phyloP scores from a whole-genome alignment of 2,329 filamentous ascomycete genomes.

The Fusarium circinatum region DNA sequence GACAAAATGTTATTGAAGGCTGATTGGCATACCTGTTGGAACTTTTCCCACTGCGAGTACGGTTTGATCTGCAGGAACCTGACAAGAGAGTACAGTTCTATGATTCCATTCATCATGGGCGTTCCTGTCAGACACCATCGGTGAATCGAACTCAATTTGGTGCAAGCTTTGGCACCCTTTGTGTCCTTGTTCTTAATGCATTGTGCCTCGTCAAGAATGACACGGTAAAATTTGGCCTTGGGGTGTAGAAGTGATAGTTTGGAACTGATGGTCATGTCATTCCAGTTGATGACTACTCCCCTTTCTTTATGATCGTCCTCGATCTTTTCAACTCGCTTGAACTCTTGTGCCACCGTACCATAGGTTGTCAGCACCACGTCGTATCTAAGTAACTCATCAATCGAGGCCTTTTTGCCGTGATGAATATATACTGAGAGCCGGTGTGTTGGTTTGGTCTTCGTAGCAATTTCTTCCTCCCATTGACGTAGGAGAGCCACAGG shows the following conservation, averaged over 20 bases:
- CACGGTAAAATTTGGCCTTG: constrained; percentile 74
- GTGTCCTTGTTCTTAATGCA: constrained; percentile 82
- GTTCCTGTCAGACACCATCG: constrained; percentile 86
- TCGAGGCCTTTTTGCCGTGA: constrained; percentile 74
- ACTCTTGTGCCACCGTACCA: constrained; percentile 71
- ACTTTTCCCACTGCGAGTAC: constrained; percentile 73
- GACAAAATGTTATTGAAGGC: background rate
- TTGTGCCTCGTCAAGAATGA: constrained; percentile 90
- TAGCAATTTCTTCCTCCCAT: constrained; percentile 83
- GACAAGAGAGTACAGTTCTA: constrained; percentile 81
- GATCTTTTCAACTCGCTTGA: constrained; percentile 71
- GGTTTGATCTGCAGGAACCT: constrained; percentile 81
- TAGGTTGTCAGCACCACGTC: constrained; percentile 90
- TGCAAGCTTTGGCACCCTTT: constrained; percentile 76
- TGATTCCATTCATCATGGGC: constrained; percentile 87
- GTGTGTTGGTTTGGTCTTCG: constrained; percentile 70
- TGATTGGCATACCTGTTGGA: constrained; percentile 60
- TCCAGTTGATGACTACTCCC: constrained; percentile 50
- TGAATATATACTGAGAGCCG: constrained; percentile 74
- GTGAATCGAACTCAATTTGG: constrained; percentile 71
- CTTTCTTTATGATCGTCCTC: constrained; percentile 56
- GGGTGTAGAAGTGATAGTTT: constrained; percentile 70
- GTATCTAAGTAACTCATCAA: constrained; percentile 70
- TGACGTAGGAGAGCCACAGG: constrained; percentile 84
- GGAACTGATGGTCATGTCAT: constrained; percentile 49